A percentile compares a stretch with the other conserved stretches of the same genome.
Conservation (phyloP, 768 basidiomycete genomes). For the Leccinum uliginosum region DNA sequence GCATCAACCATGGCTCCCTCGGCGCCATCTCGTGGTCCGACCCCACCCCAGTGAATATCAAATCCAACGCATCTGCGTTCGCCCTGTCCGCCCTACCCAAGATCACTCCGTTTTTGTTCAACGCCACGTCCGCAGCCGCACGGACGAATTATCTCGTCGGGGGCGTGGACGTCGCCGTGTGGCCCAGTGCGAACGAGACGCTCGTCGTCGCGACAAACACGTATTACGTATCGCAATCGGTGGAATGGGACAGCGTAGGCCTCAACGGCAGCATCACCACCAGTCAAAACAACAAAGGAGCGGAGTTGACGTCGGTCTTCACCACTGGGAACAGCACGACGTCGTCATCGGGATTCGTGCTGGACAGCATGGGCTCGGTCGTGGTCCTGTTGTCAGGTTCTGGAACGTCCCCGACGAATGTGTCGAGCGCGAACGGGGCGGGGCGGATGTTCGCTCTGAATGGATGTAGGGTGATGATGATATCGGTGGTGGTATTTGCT, state of each 20-base stretch:
- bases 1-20: constrained; percentile 65
- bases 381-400: constrained; percentile 10
- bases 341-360: constrained; percentile 12
- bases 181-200: constrained; percentile 41
- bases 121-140: constrained; percentile 28
- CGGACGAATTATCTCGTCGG: constrained; percentile 39
- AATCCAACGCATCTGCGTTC: constrained; percentile 46
- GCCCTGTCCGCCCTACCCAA: constrained; percentile 39
- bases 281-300: too few species aligned
- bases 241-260: constrained; percentile 31
- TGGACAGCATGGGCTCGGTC: constrained; percentile 18
- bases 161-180: constrained; percentile 48
- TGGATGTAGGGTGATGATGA: too few species aligned
- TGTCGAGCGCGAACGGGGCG: too few species aligned
- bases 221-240: constrained; percentile 35
- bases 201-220: constrained; percentile 51
- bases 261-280: constrained; percentile 5
- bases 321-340: constrained; percentile 10
- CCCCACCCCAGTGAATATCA: constrained; percentile 50
- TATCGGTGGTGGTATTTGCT: too few species aligned
- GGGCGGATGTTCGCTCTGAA: too few species aligned
- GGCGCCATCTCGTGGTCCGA: constrained; percentile 51
- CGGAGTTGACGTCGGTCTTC: constrained; percentile 2
- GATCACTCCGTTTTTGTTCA: constrained; percentile 47
- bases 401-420: too few species aligned